phyloP scores from a whole-genome alignment of 2,329 filamentous ascomycete species.

The Canariomyces notabilis region DNA sequence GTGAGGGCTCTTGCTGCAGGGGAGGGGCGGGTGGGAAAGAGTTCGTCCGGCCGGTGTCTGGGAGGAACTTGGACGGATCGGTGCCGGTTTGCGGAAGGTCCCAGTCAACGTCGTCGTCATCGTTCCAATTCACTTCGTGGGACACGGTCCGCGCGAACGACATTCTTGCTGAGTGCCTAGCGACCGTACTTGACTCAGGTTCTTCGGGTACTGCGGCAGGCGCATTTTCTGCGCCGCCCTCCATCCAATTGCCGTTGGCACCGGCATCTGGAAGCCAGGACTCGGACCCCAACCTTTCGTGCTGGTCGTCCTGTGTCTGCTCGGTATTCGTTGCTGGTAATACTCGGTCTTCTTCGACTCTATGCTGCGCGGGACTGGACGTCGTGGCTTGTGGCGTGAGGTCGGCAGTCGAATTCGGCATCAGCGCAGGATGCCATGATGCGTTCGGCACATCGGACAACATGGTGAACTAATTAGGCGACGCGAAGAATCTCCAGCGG shows the following conservation, averaged over 20 bases:
- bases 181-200: constrained; percentile 27
- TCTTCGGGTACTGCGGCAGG: constrained; percentile 5
- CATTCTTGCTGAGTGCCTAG: constrained; percentile 55
- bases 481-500: constrained; percentile 10
- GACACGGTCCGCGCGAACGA: constrained; percentile 62
- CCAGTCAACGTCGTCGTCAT: constrained; percentile 56
- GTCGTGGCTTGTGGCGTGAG: constrained; percentile 5
- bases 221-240: constrained; percentile 16
- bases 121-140: constrained; percentile 55
- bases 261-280: constrained; percentile 32
- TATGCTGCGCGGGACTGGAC: constrained; percentile 4
- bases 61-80: constrained; percentile 58
- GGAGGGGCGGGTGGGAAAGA: constrained; percentile 57
- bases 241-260: constrained; percentile 24
- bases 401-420: constrained; percentile 38
- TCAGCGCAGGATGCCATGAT: constrained; percentile 49
- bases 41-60: constrained; percentile 53
- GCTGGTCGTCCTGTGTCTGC: constrained; percentile 7
- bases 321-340: not conserved
- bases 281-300: constrained; percentile 19
- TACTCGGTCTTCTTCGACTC: not conserved
- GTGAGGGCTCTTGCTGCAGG: constrained; percentile 24
- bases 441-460: constrained; percentile 38
- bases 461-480: constrained; percentile 33
- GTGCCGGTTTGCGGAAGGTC: constrained; percentile 46